Percentiles rank a stretch among this genome's conserved stretches.
phyloP scores from a whole-genome alignment of 192 early-diverging fungal genomes.

The Coemansia sp. region DNA sequence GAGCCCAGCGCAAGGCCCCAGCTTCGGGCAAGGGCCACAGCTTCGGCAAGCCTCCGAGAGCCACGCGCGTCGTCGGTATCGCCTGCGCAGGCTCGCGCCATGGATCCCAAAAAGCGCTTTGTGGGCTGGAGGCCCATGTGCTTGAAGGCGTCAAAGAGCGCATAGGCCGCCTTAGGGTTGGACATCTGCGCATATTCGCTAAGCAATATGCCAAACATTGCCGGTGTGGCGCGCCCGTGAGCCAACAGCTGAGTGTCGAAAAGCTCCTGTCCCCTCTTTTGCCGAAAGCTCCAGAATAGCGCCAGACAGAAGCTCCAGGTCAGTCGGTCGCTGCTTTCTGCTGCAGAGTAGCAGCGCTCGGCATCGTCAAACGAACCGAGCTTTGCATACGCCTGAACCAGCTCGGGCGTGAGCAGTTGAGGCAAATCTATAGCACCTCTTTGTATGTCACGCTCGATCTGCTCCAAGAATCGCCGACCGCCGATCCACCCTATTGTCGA shows the following conservation, averaged over 20 bases:
- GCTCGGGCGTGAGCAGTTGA: background rate
- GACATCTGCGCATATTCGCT: conserved; percentile 20
- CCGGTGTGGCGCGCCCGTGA: background rate
- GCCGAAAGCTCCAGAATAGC: conserved; percentile 17
- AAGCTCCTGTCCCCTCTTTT: conserved; percentile 28
- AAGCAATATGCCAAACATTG: conserved; percentile 21
- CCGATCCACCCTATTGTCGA: conserved; percentile 11
- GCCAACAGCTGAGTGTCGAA: conserved; percentile 22
- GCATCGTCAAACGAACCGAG: conserved; percentile 29
- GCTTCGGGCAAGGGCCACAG: conserved; percentile 24
- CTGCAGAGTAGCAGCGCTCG: conserved; percentile 16
- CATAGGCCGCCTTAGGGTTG: conserved; percentile 21
- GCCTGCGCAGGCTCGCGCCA: conserved; percentile 18
- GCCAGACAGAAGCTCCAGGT: conserved; percentile 39
- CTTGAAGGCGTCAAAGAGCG: conserved; percentile 23
- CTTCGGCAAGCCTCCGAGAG: conserved; percentile 8
- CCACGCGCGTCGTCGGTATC: conserved; percentile 8
- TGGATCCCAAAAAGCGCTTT: background rate
- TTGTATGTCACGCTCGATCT: conserved; percentile 26
- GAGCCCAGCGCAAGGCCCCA: conserved; percentile 18
- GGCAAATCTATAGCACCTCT: conserved; percentile 9
- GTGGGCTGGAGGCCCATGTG: background rate
- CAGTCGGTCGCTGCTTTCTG: background rate
- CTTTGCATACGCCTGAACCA: conserved; percentile 28
- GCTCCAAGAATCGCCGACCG: conserved; percentile 19